These are phyloP conservation scores for Diplodia seriata DNA, from an alignment of 2,329 filamentous ascomycete species.

Conservation along the genomic window DNA sequence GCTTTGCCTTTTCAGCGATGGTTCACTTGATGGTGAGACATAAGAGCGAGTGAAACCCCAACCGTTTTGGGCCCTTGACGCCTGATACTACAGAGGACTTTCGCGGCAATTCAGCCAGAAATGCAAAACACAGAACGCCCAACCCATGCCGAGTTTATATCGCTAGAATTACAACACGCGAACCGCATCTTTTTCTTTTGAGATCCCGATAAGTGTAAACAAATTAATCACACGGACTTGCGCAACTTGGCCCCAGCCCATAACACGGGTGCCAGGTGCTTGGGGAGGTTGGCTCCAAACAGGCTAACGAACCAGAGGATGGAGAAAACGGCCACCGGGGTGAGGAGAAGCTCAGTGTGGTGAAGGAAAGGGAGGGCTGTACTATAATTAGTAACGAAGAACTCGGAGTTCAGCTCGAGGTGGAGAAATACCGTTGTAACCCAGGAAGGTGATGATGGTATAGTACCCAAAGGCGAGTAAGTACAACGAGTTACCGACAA, in stretches of 20 bases:
- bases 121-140: slow-evolving; percentile 14
- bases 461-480: slow-evolving; percentile 71
- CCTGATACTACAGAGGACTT: slow-evolving; percentile 7
- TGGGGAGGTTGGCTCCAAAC: slow-evolving; percentile 60
- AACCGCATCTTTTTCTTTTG: not conserved
- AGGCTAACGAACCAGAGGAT: slow-evolving; percentile 64
- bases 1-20: no score
- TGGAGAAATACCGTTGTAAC: slow-evolving; percentile 63
- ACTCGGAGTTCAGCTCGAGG: not conserved
- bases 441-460: slow-evolving; percentile 71
- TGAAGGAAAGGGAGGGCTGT: slow-evolving; percentile 69
- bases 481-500: slow-evolving; percentile 71
- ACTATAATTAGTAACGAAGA: slow-evolving; percentile 33
- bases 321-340: slow-evolving; percentile 65
- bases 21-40: not conserved
- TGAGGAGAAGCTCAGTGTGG: slow-evolving; percentile 69
- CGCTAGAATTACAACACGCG: slow-evolving; percentile 27
- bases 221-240: slow-evolving; percentile 45
- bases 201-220: not conserved
- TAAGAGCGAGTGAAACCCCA: not conserved
- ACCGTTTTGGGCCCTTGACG: slow-evolving; percentile 8
- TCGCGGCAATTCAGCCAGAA: not conserved
- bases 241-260: slow-evolving; percentile 57
- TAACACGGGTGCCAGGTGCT: slow-evolving; percentile 58
- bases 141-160: slow-evolving; percentile 16